Conservation (phyloP, 2,329 filamentous ascomycete species). For the Rhynchosporium secalis region DNA sequence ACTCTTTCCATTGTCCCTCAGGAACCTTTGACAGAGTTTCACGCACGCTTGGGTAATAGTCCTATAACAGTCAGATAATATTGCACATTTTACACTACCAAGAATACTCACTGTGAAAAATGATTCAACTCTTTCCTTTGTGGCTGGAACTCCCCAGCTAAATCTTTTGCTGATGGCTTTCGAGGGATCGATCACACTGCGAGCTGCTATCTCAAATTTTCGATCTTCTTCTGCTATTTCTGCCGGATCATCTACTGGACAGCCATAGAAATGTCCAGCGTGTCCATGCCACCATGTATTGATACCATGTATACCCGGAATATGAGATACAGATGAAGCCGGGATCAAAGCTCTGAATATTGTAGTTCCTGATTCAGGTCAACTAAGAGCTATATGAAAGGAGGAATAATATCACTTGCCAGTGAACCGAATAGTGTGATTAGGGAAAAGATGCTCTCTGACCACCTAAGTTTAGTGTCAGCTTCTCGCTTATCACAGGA, state of each 20-base stretch:
- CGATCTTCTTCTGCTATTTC: slow-evolving; percentile 34
- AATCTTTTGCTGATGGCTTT: slow-evolving; percentile 38
- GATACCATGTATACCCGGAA: slow-evolving; percentile 34
- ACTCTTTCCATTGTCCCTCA: slow-evolving; percentile 47
- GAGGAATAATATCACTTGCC: slow-evolving; percentile 27
- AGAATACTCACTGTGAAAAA: slow-evolving; percentile 39
- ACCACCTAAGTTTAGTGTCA: slow-evolving; percentile 41
- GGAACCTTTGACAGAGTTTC: slow-evolving; percentile 44
- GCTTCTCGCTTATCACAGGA: neutral
- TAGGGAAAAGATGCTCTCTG: slow-evolving; percentile 44
- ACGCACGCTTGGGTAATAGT: slow-evolving; percentile 45
- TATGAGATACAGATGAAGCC: slow-evolving; percentile 40
- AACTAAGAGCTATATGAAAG: neutral
- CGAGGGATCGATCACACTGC: slow-evolving; percentile 40
- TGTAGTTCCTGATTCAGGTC: slow-evolving; percentile 43
- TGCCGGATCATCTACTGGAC: slow-evolving; percentile 41
- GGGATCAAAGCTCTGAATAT: slow-evolving; percentile 50
- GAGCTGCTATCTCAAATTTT: slow-evolving; percentile 44
- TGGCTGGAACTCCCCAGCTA: slow-evolving; percentile 43
- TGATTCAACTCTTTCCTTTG: slow-evolving; percentile 42
- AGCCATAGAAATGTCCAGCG: slow-evolving; percentile 46
- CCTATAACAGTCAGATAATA: slow-evolving; percentile 14
- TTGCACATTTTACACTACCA: no score
- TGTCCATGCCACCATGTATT: slow-evolving; percentile 49
- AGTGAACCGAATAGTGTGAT: slow-evolving; percentile 48